These are phyloP conservation scores for Metroxylon sagu DNA, from an alignment of 176 grass and related monocot genomes.

Conservation along the genomic window DNA sequence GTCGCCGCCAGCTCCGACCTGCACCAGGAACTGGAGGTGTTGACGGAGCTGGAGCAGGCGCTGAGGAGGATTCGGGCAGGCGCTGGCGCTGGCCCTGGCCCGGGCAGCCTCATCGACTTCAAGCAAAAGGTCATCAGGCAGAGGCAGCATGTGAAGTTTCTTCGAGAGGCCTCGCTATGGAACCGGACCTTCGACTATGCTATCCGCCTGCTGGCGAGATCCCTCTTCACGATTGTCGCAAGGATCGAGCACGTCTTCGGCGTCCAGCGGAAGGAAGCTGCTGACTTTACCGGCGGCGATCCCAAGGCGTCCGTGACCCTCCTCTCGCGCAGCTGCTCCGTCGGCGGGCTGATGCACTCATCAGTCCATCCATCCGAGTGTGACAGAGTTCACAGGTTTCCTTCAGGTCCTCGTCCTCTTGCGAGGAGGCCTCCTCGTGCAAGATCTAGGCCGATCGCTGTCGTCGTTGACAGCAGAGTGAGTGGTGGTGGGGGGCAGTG, in stretches of 20 bases:
- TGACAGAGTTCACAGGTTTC: slow-evolving; percentile 1
- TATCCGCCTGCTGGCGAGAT: slow-evolving; percentile 58
- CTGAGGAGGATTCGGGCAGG: slow-evolving; percentile 11
- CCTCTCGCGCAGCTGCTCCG: slow-evolving; percentile 40
- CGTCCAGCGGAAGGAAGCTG: slow-evolving; percentile 7
- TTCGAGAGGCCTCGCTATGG: slow-evolving; percentile 58
- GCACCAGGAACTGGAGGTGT: slow-evolving; percentile 60
- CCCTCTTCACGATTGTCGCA: slow-evolving; percentile 58
- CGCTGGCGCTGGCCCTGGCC: neutral
- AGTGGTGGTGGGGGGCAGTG: slow-evolving; percentile 9
- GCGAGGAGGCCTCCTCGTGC: neutral
- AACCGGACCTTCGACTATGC: slow-evolving; percentile 53
- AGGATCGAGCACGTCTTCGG: slow-evolving; percentile 49
- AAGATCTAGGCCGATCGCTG: slow-evolving; percentile 17
- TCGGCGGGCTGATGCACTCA: slow-evolving; percentile 15
- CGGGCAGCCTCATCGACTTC: slow-evolving; percentile 8
- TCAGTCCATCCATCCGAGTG: slow-evolving; percentile 38
- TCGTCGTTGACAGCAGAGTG: neutral
- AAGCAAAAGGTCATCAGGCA: slow-evolving; percentile 43
- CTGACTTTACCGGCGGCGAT: neutral
- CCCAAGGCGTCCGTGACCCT: neutral
- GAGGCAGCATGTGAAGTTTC: slow-evolving; percentile 54
- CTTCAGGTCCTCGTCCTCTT: slow-evolving; percentile 11
- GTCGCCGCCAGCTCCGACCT: slow-evolving; percentile 39
- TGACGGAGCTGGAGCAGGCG: slow-evolving; percentile 65